Base-by-base conservation (phyloP, 1,139 yeast species). In the Scheffersomyces illinoinensis region DNA sequence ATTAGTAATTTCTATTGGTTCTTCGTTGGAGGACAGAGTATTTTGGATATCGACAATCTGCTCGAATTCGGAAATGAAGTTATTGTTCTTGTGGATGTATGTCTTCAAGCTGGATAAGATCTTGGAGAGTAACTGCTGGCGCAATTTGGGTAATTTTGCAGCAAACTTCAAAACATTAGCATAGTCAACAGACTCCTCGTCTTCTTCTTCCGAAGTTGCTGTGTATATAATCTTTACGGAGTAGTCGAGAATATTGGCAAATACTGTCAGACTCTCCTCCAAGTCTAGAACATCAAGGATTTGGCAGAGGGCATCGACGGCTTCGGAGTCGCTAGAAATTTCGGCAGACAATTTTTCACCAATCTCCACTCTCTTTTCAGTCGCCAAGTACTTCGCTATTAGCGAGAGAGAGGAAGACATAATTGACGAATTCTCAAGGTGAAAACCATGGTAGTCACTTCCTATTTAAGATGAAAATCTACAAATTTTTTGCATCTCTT, bases 261-360 rank as follows among this genome's bases (percentile, higher is more conserved):
- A 69, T 5, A 75, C 65, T 10, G 66, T 62, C 7, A 58, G 55
- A 24, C 65, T 64, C 8, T 71, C 59, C 5, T 64, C 58, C 7
- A 66, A 62, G 47, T 76, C 74, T 3, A 74, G 67, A 14, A 68
- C 71, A 12, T 70, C 72, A 20, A 79, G 59, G 33, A 81, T 62
- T 47, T 80, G 84, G 65, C 78, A 74, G 47, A 81, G 71, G 1
- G 75, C 72, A 12, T 66, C 62, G 5, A 71, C 61, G 58, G 66
- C 71, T 23, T 64, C 71, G 1, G 66, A 60, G 57, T 61, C 57
- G 18, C 62, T 62, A 12, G 56, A 56, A 24, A 74, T 59, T 39
- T 65, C 65, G 7, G 55, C 21, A 0, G 76, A 67, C 33, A 76
- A 62, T 7, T 62, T 66, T 5, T 65, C 54, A 2, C 74, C 76